Conservation (phyloP, 1,284 basidiomycete species). For the Trametes hirsuta region DNA sequence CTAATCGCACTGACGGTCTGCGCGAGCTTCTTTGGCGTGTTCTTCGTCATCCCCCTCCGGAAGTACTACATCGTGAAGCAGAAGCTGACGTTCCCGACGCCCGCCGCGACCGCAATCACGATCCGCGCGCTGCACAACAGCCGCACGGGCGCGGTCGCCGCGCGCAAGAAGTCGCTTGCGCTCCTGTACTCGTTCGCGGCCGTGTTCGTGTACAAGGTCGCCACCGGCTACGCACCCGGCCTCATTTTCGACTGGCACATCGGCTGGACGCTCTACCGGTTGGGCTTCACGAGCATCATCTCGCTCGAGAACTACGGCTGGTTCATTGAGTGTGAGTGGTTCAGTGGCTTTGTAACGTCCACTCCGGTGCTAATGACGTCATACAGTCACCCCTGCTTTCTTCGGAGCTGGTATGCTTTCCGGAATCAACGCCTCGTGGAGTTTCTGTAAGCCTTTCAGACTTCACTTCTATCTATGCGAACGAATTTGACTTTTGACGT, state of each 20-base stretch:
- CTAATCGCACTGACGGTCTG: conserved; percentile 60
- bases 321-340: conserved; percentile 49
- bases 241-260: conserved; percentile 72
- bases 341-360: conserved; percentile 8
- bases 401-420: conserved; percentile 69
- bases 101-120: conserved; percentile 70
- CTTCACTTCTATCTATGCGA: not conserved
- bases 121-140: conserved; percentile 66
- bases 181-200: conserved; percentile 52
- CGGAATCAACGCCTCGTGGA: conserved; percentile 67
- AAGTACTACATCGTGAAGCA: conserved; percentile 72
- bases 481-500: not conserved
- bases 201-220: conserved; percentile 57
- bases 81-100: conserved; percentile 71
- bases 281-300: conserved; percentile 66
- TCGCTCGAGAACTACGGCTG: conserved; percentile 61
- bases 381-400: conserved; percentile 65
- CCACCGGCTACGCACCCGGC: conserved; percentile 64
- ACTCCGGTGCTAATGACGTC: not conserved
- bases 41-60: conserved; percentile 68
- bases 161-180: conserved; percentile 60
- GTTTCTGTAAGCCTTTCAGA: conserved; percentile 50
- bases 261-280: conserved; percentile 63
- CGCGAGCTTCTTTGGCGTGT: conserved; percentile 67
- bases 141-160: conserved; percentile 50